phyloP scores from a whole-genome alignment of 139 green algal species.

The Micractinium conductrix region DNA sequence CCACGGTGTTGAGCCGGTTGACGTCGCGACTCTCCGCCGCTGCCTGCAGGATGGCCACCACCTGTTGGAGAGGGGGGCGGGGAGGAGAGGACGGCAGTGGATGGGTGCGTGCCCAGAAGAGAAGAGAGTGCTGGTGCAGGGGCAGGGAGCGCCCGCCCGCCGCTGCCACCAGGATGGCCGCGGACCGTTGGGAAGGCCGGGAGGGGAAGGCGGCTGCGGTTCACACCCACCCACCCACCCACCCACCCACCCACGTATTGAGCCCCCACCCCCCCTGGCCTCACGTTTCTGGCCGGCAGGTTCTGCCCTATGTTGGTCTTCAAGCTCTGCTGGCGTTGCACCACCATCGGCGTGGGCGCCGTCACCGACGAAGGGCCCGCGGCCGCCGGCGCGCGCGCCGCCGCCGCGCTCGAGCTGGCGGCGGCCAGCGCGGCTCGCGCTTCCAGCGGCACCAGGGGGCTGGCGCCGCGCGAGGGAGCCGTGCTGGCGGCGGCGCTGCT shows the following conservation, averaged over 20 bases:
- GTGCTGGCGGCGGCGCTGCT: neutral
- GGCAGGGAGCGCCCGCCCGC: no score
- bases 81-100: no score
- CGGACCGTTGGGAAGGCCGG: no score
- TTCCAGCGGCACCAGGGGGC: neutral
- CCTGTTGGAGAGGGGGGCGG: no score
- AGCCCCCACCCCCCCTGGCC: no score
- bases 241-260: no score
- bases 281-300: slow-evolving; percentile 6
- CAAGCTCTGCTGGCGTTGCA: slow-evolving; percentile 23
- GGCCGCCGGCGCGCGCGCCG: neutral
- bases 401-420: neutral
- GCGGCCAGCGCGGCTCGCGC: neutral
- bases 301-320: neutral
- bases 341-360: neutral
- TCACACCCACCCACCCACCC: no score
- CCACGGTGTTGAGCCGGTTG: neutral
- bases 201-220: no score
- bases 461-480: neutral
- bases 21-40: neutral
- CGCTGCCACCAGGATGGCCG: no score
- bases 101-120: no score
- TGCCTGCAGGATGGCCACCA: neutral
- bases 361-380: neutral
- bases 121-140: no score